These are phyloP conservation scores for Beauveria medogensis DNA, from an alignment of 2,329 filamentous ascomycete species.

Conservation along the genomic window DNA sequence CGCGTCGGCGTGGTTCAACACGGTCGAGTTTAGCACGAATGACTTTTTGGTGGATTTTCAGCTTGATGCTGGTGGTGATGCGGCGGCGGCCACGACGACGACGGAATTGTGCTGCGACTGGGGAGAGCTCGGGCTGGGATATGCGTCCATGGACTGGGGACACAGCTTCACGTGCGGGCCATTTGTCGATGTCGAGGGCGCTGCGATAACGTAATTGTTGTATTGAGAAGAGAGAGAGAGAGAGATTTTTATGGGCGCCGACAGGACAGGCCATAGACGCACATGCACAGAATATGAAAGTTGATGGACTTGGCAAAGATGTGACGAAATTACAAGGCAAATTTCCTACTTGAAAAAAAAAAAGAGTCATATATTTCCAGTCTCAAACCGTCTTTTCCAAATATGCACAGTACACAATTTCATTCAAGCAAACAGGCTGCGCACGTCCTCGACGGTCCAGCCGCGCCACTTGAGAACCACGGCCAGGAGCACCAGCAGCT, in stretches of 20 bases:
- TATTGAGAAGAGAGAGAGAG: too few relatives aligned
- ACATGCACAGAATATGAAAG: not conserved
- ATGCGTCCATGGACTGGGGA: not conserved
- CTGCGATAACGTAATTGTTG: not conserved
- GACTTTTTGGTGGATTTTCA: not conserved
- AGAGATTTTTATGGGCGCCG: not conserved
- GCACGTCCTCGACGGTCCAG: constrained; percentile 1
- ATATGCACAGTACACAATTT: not conserved
- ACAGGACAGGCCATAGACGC: not conserved
- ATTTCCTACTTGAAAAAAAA: not conserved
- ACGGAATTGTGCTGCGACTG: constrained; percentile 7
- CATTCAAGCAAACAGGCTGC: not conserved
- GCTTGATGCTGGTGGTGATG: not conserved
- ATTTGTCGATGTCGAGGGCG: not conserved
- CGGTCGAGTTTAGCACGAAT: constrained; percentile 5
- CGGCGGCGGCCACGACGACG: not conserved
- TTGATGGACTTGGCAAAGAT: too few relatives aligned
- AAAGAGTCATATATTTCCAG: not conserved
- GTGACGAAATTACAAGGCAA: too few relatives aligned
- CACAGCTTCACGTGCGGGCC: constrained; percentile 4
- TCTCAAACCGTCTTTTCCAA: not conserved
- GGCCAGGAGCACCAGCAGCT: constrained; percentile 5
- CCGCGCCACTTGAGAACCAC: constrained; percentile 1
- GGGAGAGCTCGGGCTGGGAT: constrained; percentile 1
- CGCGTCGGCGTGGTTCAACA: not conserved